Percentiles rank a stretch among this genome's conserved stretches.
Evolutionary conservation across 768 basidiomycete species (phyloP).

Genomic region (Asterophora lycoperdoides): DNA sequence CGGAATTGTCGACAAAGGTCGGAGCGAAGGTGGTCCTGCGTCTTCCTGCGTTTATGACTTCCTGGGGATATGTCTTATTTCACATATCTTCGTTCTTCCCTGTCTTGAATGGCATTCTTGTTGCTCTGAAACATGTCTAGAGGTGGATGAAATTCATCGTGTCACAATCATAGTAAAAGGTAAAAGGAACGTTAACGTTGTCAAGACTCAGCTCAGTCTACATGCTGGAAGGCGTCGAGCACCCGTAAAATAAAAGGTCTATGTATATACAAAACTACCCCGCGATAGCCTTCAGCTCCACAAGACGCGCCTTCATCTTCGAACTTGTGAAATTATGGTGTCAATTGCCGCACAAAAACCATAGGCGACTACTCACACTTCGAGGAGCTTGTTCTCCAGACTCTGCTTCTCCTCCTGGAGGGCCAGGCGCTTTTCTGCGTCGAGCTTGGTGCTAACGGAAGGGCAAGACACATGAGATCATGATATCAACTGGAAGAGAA

Average conservation of each 20-base stretch:
- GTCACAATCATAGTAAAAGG: too few relatives aligned
- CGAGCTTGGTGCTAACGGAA: constrained; percentile 68
- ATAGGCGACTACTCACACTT: constrained; percentile 58
- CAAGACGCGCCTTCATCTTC: constrained; percentile 73
- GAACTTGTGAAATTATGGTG: constrained; percentile 43
- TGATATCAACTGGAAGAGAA: neutral
- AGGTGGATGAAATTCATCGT: too few relatives aligned
- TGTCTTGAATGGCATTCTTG: neutral
- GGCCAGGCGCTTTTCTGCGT: constrained; percentile 84
- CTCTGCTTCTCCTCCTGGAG: constrained; percentile 93
- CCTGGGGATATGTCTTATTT: neutral
- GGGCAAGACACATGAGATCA: constrained; percentile 2
- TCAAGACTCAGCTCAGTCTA: too few relatives aligned
- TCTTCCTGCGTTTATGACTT: neutral
- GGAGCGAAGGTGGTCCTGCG: neutral
- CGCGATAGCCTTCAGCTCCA: constrained; percentile 50
- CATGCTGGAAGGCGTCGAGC: neutral
- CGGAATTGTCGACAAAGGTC: neutral
- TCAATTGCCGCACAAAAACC: neutral
- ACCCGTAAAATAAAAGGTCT: neutral
- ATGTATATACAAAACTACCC: constrained; percentile 4
- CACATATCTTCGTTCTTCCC: too few relatives aligned
- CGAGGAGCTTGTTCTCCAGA: constrained; percentile 78
- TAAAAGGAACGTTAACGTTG: too few relatives aligned
- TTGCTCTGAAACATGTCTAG: too few relatives aligned